A percentile compares a stretch with the other conserved stretches of the same genome.
phyloP scores from a whole-genome alignment of 306 rosid genomes.

The Vachellia collinsii region DNA sequence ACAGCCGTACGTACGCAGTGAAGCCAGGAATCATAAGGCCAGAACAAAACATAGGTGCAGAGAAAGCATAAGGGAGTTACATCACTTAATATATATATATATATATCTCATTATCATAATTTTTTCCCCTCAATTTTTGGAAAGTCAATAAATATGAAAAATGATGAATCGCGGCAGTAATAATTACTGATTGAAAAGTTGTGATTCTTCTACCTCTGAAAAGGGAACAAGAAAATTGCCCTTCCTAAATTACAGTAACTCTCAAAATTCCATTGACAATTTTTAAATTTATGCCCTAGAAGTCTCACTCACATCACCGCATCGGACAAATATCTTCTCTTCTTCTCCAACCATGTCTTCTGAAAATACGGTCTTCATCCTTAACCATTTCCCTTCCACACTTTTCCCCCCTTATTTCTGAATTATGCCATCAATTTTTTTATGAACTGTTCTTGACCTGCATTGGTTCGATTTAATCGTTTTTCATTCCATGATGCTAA shows the following conservation, averaged over 20 bases:
- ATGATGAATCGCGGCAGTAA: neutral
- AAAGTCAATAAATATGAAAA: neutral
- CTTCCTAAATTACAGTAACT: neutral
- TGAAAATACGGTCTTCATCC: constrained; percentile 30
- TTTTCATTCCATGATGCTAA: neutral
- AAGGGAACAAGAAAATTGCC: neutral
- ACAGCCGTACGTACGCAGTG: too few relatives aligned
- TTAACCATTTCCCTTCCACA: neutral
- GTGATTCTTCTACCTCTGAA: neutral
- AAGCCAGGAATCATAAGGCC: too few relatives aligned
- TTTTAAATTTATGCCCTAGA: neutral
- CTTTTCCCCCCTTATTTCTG: neutral
- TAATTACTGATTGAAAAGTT: neutral
- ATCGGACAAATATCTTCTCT: too few relatives aligned
- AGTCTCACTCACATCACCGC: neutral
- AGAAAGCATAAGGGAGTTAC: too few relatives aligned
- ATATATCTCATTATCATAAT: too few relatives aligned
- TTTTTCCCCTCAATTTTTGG: neutral
- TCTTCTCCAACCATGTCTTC: neutral
- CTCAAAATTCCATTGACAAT: neutral
- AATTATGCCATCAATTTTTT: neutral
- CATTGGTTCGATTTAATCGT: neutral
- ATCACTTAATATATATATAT: too few relatives aligned
- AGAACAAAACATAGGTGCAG: too few relatives aligned
- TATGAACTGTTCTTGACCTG: neutral